A percentile compares a stretch with the other conserved stretches of the same genome.
Conservation (phyloP, 2,329 filamentous ascomycete genomes). For the Dothideomycetidae sp. region DNA sequence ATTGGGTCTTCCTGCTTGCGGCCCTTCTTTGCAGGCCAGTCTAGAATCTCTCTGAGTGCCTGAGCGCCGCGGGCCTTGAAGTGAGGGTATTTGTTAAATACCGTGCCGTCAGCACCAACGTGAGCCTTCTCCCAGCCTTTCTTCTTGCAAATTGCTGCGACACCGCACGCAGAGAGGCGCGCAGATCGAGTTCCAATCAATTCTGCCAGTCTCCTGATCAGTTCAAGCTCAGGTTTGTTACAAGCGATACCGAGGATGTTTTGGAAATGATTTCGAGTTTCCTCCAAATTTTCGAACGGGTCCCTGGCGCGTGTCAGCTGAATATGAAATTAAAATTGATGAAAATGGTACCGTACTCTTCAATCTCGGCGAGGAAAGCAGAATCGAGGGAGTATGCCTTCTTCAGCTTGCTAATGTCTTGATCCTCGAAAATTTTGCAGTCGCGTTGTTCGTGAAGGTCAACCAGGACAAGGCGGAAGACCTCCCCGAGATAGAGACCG, state of each 20-base stretch:
- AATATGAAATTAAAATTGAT: not conserved
- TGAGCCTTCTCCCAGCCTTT: constrained; percentile 79
- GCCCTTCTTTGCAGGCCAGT: constrained; percentile 70
- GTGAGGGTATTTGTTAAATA: constrained; percentile 98
- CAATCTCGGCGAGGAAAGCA: constrained; percentile 83
- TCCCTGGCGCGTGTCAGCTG: constrained; percentile 42
- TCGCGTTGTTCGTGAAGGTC: constrained; percentile 45
- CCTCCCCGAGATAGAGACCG: constrained; percentile 32
- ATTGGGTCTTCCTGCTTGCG: constrained; percentile 58
- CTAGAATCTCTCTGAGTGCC: constrained; percentile 86
- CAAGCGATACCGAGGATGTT: constrained; percentile 57
- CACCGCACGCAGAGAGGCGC: constrained; percentile 82
- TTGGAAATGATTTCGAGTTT: constrained; percentile 71
- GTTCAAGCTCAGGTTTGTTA: constrained; percentile 68
- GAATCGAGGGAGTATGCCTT: constrained; percentile 84
- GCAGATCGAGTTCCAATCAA: constrained; percentile 90
- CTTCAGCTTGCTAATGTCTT: constrained; percentile 66
- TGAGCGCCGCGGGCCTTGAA: constrained; percentile 85
- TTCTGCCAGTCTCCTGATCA: constrained; percentile 78
- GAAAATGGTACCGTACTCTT: constrained; percentile 42
- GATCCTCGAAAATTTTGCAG: constrained; percentile 62
- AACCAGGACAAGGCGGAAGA: constrained; percentile 31
- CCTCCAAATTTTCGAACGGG: constrained; percentile 85
- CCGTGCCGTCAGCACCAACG: constrained; percentile 89
- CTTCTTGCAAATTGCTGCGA: constrained; percentile 94